Percentiles rank a stretch among this genome's conserved stretches.
These are phyloP conservation scores for Bryoglossum gracile DNA, from an alignment of 495 filamentous ascomycete genomes.

Conservation along the genomic window DNA sequence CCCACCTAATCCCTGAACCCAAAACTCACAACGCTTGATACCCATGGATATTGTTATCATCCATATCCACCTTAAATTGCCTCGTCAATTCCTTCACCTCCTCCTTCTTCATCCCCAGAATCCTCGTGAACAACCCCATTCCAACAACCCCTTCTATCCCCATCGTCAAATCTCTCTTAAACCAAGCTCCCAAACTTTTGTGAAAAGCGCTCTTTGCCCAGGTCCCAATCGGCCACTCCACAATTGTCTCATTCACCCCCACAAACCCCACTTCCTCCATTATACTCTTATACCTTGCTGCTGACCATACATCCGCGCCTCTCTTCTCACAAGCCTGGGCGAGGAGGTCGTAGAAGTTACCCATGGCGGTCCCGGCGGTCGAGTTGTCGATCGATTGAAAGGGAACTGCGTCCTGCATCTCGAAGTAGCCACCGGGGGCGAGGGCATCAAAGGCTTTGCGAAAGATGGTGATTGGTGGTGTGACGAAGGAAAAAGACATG, in stretches of 20 bases:
- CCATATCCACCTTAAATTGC: no score
- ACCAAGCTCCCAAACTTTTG: conserved; percentile 37
- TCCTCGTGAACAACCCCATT: no score
- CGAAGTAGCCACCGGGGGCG: conserved; percentile 40
- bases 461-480: conserved; percentile 35
- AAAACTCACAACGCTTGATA: no score
- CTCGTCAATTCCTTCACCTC: no score
- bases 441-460: conserved; percentile 38
- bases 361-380: conserved; percentile 16
- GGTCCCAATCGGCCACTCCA: conserved; percentile 36
- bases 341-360: conserved; percentile 10
- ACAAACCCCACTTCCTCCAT: conserved; percentile 44
- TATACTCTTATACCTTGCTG: conserved; percentile 21
- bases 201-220: conserved; percentile 47
- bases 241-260: conserved; percentile 36
- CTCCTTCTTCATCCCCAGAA: no score
- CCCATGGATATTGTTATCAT: no score
- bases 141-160: conserved; percentile 1
- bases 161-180: conserved; percentile 4
- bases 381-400: conserved; percentile 11
- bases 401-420: conserved; percentile 25
- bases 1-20: no score
- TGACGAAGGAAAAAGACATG: conserved; percentile 38
- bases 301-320: neutral
- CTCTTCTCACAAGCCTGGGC: conserved; percentile 10